Percentiles rank a stretch among this genome's conserved stretches.
These are phyloP conservation scores for Lactarius quietus DNA, from an alignment of 768 basidiomycete genomes.

Conservation along the genomic window DNA sequence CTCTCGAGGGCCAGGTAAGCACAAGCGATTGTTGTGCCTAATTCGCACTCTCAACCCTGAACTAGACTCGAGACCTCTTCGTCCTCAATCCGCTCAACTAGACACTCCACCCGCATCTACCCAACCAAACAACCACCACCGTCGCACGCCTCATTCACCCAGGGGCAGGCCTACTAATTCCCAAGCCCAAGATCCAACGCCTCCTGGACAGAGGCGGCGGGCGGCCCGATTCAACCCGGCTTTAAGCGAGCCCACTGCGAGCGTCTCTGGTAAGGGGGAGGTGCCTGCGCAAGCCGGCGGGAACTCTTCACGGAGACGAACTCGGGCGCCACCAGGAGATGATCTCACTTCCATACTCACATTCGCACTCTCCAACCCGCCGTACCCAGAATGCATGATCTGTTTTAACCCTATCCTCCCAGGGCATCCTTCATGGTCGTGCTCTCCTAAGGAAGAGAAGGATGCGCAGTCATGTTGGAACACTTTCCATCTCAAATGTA, in stretches of 20 bases:
- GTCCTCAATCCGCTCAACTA: background rate
- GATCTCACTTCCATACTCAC: conserved; percentile 76
- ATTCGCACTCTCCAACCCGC: conserved; percentile 59
- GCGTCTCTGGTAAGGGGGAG: background rate
- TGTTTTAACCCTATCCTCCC: conserved; percentile 82
- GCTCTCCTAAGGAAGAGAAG: conserved; percentile 47
- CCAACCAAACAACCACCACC: background rate
- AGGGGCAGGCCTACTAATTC: background rate
- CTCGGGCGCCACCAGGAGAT: conserved; percentile 35
- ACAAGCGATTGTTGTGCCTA: background rate
- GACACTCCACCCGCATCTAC: conserved; percentile 1
- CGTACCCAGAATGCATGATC: conserved; percentile 76
- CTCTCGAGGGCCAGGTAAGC: background rate
- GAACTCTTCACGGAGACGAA: conserved; percentile 8
- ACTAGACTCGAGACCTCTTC: background rate
- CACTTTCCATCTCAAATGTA: conserved; percentile 88
- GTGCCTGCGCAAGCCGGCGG: background rate
- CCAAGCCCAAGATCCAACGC: background rate
- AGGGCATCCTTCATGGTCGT: conserved; percentile 83
- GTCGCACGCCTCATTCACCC: background rate
- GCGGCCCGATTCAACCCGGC: conserved; percentile 18
- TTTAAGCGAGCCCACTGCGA: conserved; percentile 1
- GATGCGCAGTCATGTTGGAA: conserved; percentile 76
- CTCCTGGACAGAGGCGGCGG: conserved; percentile 3
- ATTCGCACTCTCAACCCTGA: background rate